Conservation (phyloP, 805 yeast genomes). For the Teunomyces panamensis region DNA sequence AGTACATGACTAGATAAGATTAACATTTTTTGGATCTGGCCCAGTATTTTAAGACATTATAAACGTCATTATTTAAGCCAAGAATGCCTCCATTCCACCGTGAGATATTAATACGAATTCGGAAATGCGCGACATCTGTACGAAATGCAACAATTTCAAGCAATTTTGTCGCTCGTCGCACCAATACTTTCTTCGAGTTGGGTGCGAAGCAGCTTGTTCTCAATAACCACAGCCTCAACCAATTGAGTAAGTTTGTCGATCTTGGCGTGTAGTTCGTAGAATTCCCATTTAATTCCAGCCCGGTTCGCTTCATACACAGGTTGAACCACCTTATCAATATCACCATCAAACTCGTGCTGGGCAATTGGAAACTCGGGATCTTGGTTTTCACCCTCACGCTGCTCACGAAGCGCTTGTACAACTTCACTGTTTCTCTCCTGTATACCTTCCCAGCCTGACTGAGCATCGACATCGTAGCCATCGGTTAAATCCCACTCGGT, state of each 20-base stretch:
- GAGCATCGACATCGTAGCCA: slow-evolving; percentile 51
- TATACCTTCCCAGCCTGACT: slow-evolving; percentile 34
- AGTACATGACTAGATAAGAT: too few relatives aligned
- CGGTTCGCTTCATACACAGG: slow-evolving; percentile 56
- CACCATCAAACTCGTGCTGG: slow-evolving; percentile 46
- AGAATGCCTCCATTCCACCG: too few relatives aligned
- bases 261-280: slow-evolving; percentile 51
- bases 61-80: too few relatives aligned
- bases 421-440: slow-evolving; percentile 39
- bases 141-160: too few relatives aligned
- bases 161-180: too few relatives aligned
- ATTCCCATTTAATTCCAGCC: slow-evolving; percentile 63
- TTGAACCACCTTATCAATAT: slow-evolving; percentile 51
- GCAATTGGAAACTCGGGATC: slow-evolving; percentile 68
- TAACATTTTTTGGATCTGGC: too few relatives aligned
- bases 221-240: slow-evolving; percentile 37
- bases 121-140: too few relatives aligned
- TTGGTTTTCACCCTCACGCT: slow-evolving; percentile 58
- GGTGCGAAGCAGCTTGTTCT: slow-evolving; percentile 16
- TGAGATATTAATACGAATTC: too few relatives aligned
- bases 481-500: slow-evolving; percentile 82
- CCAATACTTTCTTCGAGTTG: not conserved
- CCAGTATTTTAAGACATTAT: too few relatives aligned
- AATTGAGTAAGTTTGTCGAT: slow-evolving; percentile 44
- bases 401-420: slow-evolving; percentile 40